These are phyloP conservation scores for Hirsutella minnesotensis DNA, from an alignment of 2,329 filamentous ascomycete species.

Conservation along the genomic window DNA sequence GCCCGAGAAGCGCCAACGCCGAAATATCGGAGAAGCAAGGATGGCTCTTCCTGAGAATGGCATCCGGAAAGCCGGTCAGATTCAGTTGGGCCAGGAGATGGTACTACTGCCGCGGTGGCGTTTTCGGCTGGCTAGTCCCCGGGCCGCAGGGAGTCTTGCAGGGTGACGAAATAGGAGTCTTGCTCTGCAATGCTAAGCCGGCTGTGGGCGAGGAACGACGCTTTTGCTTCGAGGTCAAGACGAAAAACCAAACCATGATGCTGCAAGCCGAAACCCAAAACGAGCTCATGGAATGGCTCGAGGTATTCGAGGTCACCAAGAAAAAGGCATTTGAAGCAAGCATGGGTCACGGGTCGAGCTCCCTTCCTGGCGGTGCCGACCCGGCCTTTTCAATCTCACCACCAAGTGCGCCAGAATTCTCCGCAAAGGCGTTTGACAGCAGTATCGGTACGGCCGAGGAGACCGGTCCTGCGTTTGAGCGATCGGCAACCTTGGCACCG, in stretches of 20 bases:
- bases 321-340: slow-evolving; percentile 76
- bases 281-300: slow-evolving; percentile 90
- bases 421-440: slow-evolving; percentile 63
- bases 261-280: slow-evolving; percentile 87
- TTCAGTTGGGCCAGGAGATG: slow-evolving; percentile 85
- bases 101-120: slow-evolving; percentile 92
- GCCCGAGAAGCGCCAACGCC: slow-evolving; percentile 37
- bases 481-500: slow-evolving; percentile 52
- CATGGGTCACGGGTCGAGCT: slow-evolving; percentile 36
- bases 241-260: slow-evolving; percentile 80
- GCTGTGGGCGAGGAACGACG: slow-evolving; percentile 85
- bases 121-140: slow-evolving; percentile 89
- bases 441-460: slow-evolving; percentile 42
- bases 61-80: slow-evolving; percentile 78
- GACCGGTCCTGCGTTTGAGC: slow-evolving; percentile 33
- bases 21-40: slow-evolving; percentile 72
- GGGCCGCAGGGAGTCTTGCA: slow-evolving; percentile 80
- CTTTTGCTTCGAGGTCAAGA: slow-evolving; percentile 98
- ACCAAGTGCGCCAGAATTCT: slow-evolving; percentile 80
- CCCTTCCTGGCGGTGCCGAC: slow-evolving; percentile 40
- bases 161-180: slow-evolving; percentile 88
- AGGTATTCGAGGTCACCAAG: slow-evolving; percentile 88
- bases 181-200: slow-evolving; percentile 86
- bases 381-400: slow-evolving; percentile 89
- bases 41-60: slow-evolving; percentile 76